Conservation (phyloP, 108 stramenopile genomes). For the Cyclotella kingstonii region DNA sequence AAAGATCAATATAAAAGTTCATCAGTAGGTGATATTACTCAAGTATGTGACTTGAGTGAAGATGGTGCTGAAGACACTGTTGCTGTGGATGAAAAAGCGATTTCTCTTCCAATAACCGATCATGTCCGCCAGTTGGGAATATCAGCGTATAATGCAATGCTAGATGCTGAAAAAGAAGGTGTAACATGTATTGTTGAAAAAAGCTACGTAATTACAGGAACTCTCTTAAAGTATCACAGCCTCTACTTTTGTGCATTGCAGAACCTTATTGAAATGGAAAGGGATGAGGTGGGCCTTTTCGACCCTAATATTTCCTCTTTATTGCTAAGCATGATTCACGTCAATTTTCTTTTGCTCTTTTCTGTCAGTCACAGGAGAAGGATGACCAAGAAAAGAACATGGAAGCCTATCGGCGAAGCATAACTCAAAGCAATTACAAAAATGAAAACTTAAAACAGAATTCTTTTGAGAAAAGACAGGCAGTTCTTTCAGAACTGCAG, state of each 20-base stretch:
- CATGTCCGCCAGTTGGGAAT: slow-evolving; percentile 27
- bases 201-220: slow-evolving; percentile 50
- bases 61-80: slow-evolving; percentile 15
- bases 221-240: slow-evolving; percentile 36
- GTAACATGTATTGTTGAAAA: slow-evolving; percentile 50
- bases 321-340: not conserved
- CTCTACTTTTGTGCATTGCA: slow-evolving; percentile 50
- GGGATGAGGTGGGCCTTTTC: slow-evolving; percentile 20
- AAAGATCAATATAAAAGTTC: slow-evolving; percentile 3
- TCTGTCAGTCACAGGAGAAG: slow-evolving; percentile 11
- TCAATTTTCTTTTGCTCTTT: not conserved
- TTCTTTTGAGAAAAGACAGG: slow-evolving; percentile 32
- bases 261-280: slow-evolving; percentile 49
- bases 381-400: slow-evolving; percentile 8
- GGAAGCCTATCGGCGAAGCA: slow-evolving; percentile 5
- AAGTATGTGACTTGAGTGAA: slow-evolving; percentile 8
- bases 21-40: slow-evolving; percentile 23
- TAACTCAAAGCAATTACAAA: not conserved
- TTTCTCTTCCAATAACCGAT: slow-evolving; percentile 6
- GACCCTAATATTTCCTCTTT: too few species aligned
- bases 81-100: slow-evolving; percentile 1
- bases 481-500: slow-evolving; percentile 39
- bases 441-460: slow-evolving; percentile 1
- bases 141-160: slow-evolving; percentile 43
- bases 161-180: slow-evolving; percentile 32